Evolutionary conservation across 2,329 filamentous ascomycete genomes (phyloP).

Genomic region (Venturiaceae sp.): DNA sequence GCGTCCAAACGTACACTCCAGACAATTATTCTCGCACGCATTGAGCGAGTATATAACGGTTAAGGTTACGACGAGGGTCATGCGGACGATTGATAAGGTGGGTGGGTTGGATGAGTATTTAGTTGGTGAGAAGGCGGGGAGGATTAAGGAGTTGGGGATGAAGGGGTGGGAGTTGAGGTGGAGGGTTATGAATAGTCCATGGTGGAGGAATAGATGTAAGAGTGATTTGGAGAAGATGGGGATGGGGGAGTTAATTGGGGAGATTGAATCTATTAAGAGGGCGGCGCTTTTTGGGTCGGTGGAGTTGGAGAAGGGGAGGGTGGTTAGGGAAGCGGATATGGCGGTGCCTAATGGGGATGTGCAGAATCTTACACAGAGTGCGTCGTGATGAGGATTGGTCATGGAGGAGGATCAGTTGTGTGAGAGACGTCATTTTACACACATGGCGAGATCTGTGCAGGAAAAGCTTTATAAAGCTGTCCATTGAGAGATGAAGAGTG

Average conservation of each 20-base stretch:
- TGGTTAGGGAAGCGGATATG: neutral
- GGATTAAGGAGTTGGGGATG: slow-evolving; percentile 79
- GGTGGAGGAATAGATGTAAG: slow-evolving; percentile 52
- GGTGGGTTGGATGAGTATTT: slow-evolving; percentile 91
- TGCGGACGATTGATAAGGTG: slow-evolving; percentile 61
- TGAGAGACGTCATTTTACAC: too few relatives aligned
- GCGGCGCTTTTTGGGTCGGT: neutral
- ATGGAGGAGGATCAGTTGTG: too few relatives aligned
- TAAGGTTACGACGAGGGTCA: slow-evolving; percentile 58
- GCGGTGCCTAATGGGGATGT: too few relatives aligned
- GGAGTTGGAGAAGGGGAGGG: neutral
- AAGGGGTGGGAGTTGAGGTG: slow-evolving; percentile 86
- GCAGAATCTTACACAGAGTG: too few relatives aligned
- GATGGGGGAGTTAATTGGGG: slow-evolving; percentile 5
- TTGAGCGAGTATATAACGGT: slow-evolving; percentile 56
- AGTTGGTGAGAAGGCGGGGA: slow-evolving; percentile 63
- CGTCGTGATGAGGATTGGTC: too few relatives aligned
- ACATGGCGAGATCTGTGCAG: too few relatives aligned
- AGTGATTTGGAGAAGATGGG: slow-evolving; percentile 51
- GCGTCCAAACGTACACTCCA: slow-evolving; percentile 62
- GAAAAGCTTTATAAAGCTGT: too few relatives aligned
- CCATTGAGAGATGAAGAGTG: too few relatives aligned
- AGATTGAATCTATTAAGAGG: neutral
- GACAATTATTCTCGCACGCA: slow-evolving; percentile 55
- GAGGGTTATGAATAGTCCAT: slow-evolving; percentile 72